Evolutionary conservation across 164 flowering plant genomes (phyloP).

Genomic region (Aristolochia californica): DNA sequence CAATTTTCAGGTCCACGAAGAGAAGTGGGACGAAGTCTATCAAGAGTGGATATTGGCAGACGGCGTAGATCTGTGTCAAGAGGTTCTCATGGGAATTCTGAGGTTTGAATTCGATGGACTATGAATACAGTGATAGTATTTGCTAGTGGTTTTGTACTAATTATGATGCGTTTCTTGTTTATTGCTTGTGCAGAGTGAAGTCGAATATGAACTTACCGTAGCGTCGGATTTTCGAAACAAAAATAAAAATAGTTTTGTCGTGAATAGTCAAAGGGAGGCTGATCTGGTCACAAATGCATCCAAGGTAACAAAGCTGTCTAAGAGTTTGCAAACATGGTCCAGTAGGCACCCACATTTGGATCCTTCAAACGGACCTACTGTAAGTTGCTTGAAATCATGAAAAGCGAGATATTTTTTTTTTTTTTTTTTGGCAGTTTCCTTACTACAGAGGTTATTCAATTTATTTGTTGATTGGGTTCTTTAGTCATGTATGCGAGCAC

Average conservation of each 20-base stretch:
- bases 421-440: background rate
- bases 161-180: background rate
- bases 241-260: slow-evolving; percentile 1
- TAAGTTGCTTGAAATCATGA: slow-evolving; percentile 12
- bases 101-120: slow-evolving; percentile 23
- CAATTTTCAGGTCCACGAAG: slow-evolving; percentile 12
- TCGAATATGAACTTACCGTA: slow-evolving; percentile 20
- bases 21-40: slow-evolving; percentile 41
- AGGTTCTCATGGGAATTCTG: slow-evolving; percentile 22
- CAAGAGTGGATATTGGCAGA: slow-evolving; percentile 33
- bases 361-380: slow-evolving; percentile 21
- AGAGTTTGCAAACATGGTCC: slow-evolving; percentile 20
- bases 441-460: background rate
- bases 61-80: slow-evolving; percentile 35
- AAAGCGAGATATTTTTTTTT: background rate
- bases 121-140: too few relatives aligned
- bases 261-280: slow-evolving; percentile 7
- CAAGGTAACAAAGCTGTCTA: slow-evolving; percentile 8
- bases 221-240: slow-evolving; percentile 11
- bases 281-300: slow-evolving; percentile 16
- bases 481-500: slow-evolving; percentile 21
- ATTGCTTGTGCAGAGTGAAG: slow-evolving; percentile 30
- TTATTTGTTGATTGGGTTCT: background rate
- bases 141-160: background rate
- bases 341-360: slow-evolving; percentile 22